These are phyloP conservation scores for Syzygium aqueum DNA, from an alignment of 345 rosid species.

Conservation along the genomic window DNA sequence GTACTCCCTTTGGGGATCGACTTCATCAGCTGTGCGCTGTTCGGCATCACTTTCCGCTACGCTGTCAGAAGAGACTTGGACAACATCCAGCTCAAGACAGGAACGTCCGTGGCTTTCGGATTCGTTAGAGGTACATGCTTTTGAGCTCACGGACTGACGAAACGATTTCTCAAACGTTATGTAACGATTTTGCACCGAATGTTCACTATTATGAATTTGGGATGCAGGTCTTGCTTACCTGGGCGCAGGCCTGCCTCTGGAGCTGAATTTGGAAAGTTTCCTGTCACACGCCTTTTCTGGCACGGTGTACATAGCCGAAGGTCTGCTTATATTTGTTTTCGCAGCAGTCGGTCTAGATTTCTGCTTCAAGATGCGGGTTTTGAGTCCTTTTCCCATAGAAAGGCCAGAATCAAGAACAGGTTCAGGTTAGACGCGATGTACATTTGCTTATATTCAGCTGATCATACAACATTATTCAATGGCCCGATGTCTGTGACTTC, in stretches of 20 bases:
- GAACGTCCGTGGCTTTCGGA: slow-evolving; percentile 76
- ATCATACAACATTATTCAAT: neutral
- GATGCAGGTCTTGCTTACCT: slow-evolving; percentile 58
- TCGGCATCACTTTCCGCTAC: slow-evolving; percentile 80
- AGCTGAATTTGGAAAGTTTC: slow-evolving; percentile 34
- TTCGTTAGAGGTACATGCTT: slow-evolving; percentile 54
- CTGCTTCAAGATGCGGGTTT: slow-evolving; percentile 39
- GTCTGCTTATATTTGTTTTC: slow-evolving; percentile 37
- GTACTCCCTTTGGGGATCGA: slow-evolving; percentile 50
- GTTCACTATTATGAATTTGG: neutral
- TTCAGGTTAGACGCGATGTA: neutral
- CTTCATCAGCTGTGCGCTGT: slow-evolving; percentile 77
- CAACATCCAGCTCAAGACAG: slow-evolving; percentile 58
- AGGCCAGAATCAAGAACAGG: slow-evolving; percentile 4
- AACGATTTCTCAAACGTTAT: neutral
- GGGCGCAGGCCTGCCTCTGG: slow-evolving; percentile 57
- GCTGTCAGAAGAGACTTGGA: slow-evolving; percentile 71
- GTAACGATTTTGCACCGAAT: neutral
- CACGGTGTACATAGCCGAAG: slow-evolving; percentile 32
- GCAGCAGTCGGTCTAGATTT: slow-evolving; percentile 51
- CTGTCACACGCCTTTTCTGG: slow-evolving; percentile 34
- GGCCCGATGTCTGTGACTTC: neutral
- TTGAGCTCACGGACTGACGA: neutral
- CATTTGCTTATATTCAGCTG: neutral
- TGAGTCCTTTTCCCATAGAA: slow-evolving; percentile 45